Base-by-base conservation (phyloP, 768 basidiomycete genomes). In the Lactifluus subvellereus region DNA sequence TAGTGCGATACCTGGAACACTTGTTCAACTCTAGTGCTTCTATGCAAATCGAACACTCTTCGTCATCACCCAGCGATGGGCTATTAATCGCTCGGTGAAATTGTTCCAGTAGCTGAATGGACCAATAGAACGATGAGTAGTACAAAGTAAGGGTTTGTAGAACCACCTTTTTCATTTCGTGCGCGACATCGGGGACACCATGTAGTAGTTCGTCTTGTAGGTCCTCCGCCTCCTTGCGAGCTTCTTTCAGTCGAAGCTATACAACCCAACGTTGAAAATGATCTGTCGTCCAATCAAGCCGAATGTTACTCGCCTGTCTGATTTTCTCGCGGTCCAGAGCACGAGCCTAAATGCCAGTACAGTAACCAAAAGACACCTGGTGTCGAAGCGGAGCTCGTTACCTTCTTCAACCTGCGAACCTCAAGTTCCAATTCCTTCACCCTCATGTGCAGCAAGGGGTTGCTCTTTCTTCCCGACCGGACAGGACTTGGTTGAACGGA, bases 81-180 rank as follows among this genome's bases (percentile, higher is more conserved):
- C 72, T 70, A 10, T 72, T 54, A 72, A 81, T 76, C 56, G 76
- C 67, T 53, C 76, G 75, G 27, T 73, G 68, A 65, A 80, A 80
- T 22, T 62, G 67, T 7, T 77, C 75, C 40, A 81, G 69, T 27
- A 80, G 69, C 80, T 81, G 57, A 4, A 57, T 48, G n/a, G 38
- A 47, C 30, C 13, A 16, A 35, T 30, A 55, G 0, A 11, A 54
- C 32, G 22, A 33, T 32, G 9, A 45, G 32, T 33, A n/a, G 11
- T 6, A 14, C 32, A 20, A n/a, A 22, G 16, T 43, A 59, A 2
- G 3, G 9, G 2, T 35, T 7, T 40, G 27, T 32, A 16, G 30
- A 61, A 67, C 37, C 40, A 77, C 80, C 71, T 80, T 80, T 62
- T 76, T 73, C 78, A 81, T 78, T 16, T 71, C 65, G 63, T 76